These are phyloP conservation scores for Lathyrus oleraceus DNA, from an alignment of 306 rosid genomes.

Conservation along the genomic window DNA sequence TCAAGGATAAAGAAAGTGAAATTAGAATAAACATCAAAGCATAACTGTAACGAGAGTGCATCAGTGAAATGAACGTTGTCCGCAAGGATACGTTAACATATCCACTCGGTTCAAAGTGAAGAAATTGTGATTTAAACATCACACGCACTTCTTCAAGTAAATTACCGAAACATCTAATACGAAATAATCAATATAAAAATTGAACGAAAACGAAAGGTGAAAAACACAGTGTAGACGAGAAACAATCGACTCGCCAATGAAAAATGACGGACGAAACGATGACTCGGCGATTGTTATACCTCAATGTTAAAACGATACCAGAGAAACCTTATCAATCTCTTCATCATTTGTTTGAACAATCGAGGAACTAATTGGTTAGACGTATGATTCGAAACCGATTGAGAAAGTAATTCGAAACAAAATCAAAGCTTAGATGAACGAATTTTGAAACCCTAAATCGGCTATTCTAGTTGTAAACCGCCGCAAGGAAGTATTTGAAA, in stretches of 20 bases:
- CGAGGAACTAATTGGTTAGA: conserved; percentile 31
- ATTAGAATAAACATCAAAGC: no score
- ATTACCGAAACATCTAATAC: no score
- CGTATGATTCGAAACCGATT: background rate
- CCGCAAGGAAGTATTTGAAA: background rate
- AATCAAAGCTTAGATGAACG: rapidly evolving
- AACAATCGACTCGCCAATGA: conserved; percentile 76
- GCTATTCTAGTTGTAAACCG: background rate
- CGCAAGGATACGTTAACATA: conserved; percentile 3
- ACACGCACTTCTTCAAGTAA: background rate
- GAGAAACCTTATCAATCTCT: conserved; percentile 41
- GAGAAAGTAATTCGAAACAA: background rate
- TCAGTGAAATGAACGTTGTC: conserved; percentile 9
- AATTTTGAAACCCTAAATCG: background rate
- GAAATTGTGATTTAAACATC: conserved; percentile 32
- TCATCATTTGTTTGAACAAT: conserved; percentile 19
- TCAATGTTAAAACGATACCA: conserved; percentile 41
- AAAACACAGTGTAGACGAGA: conserved; percentile 53
- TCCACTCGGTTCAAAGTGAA: conserved; percentile 40
- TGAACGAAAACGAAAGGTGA: no score
- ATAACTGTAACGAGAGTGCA: background rate
- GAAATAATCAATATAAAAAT: background rate
- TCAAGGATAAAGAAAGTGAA: no score
- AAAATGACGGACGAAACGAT: conserved; percentile 82
- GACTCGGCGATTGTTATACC: conserved; percentile 70